phyloP scores from a whole-genome alignment of 176 grass and related monocot species.

The Phoenix roebelenii region DNA sequence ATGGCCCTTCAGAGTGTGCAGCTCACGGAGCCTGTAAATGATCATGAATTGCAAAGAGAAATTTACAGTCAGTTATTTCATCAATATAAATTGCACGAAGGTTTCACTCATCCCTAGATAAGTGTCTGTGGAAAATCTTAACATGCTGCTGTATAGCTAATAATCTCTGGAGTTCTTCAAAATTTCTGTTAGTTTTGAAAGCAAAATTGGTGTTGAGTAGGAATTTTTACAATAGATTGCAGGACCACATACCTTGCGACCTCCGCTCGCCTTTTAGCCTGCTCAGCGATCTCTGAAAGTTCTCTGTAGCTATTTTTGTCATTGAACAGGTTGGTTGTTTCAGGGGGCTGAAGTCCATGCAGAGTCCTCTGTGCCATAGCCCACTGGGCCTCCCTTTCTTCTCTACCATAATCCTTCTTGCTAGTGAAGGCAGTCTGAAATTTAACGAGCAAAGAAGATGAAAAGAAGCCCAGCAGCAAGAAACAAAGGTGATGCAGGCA shows the following conservation, averaged over 20 bases:
- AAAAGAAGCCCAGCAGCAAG: background rate
- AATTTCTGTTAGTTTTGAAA: no score
- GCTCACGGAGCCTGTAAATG: slow-evolving; percentile 14
- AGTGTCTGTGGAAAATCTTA: no score
- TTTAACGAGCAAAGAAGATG: background rate
- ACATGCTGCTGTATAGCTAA: no score
- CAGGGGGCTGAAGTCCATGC: slow-evolving; percentile 17
- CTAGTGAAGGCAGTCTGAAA: slow-evolving; percentile 14
- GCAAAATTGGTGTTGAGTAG: no score
- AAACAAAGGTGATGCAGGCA: background rate
- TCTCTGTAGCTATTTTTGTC: slow-evolving; percentile 17
- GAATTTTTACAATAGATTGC: background rate
- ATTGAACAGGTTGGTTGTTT: slow-evolving; percentile 3
- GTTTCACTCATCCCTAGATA: no score
- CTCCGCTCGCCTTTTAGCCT: slow-evolving; percentile 15
- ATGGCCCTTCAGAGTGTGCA: slow-evolving; percentile 13
- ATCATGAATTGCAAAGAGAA: background rate
- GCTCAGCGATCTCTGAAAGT: slow-evolving; percentile 11
- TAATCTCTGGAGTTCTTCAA: no score
- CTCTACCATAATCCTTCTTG: slow-evolving; percentile 19
- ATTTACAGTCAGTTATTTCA: no score
- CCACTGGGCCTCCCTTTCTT: slow-evolving; percentile 25
- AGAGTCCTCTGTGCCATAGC: slow-evolving; percentile 15
- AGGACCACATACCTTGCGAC: slow-evolving; percentile 1
- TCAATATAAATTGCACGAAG: no score